Evolutionary conservation across 2,329 filamentous ascomycete genomes (phyloP).

Genomic region (Huntiella abstrusa): DNA sequence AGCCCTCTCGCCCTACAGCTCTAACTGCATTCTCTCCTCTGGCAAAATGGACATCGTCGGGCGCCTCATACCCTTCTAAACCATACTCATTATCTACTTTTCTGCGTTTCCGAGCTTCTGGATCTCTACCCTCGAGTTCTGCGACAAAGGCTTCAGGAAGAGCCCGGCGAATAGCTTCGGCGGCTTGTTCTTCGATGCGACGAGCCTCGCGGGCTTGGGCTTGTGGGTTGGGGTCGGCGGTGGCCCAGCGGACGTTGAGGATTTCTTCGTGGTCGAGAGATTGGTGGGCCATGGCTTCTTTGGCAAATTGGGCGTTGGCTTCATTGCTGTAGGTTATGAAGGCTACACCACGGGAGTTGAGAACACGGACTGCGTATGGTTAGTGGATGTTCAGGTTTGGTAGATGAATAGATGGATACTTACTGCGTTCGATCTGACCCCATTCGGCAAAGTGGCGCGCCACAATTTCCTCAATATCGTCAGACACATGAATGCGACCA

Average conservation of each 20-base stretch:
- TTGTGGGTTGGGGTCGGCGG: slow-evolving; percentile 86
- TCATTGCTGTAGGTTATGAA: slow-evolving; percentile 93
- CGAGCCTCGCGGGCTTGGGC: slow-evolving; percentile 81
- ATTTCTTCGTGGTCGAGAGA: slow-evolving; percentile 79
- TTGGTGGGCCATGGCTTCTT: slow-evolving; percentile 93
- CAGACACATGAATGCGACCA: slow-evolving; percentile 81
- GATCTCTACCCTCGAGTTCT: slow-evolving; percentile 81
- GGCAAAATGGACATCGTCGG: slow-evolving; percentile 85
- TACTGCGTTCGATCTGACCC: slow-evolving; percentile 70
- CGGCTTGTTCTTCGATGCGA: slow-evolving; percentile 85
- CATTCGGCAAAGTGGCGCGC: slow-evolving; percentile 91
- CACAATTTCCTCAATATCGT: slow-evolving; percentile 94
- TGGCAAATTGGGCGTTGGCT: slow-evolving; percentile 75
- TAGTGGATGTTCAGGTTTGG: neutral
- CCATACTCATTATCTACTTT: slow-evolving; percentile 83
- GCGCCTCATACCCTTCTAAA: slow-evolving; percentile 77
- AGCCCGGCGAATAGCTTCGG: slow-evolving; percentile 75
- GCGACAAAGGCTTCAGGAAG: slow-evolving; percentile 80
- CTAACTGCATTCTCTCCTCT: slow-evolving; percentile 52
- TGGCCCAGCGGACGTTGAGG: slow-evolving; percentile 92
- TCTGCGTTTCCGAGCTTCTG: slow-evolving; percentile 69
- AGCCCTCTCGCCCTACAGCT: slow-evolving; percentile 35
- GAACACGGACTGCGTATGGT: slow-evolving; percentile 40
- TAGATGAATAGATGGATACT: slow-evolving; percentile 12
- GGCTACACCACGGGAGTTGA: slow-evolving; percentile 76